Percentiles rank a stretch among this genome's conserved stretches.
phyloP scores from a whole-genome alignment of 2,329 filamentous ascomycete species.

The Tolypocladium ovalisporum region DNA sequence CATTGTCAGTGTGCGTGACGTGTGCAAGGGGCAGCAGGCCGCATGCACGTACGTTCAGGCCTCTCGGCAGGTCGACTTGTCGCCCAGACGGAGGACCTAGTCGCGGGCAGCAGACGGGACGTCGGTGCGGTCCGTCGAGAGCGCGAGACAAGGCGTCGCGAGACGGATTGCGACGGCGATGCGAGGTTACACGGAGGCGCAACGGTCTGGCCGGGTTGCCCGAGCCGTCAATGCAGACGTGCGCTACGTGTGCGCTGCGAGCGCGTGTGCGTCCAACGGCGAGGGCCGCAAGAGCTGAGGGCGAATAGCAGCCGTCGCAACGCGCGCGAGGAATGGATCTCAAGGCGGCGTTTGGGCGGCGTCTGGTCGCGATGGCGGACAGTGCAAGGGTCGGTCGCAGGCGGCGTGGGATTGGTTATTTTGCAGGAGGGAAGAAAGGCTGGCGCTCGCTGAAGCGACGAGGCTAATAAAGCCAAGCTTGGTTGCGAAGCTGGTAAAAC shows the following conservation, averaged over 20 bases:
- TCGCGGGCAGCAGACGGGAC: slow-evolving; percentile 1
- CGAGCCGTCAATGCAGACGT: slow-evolving; percentile 1
- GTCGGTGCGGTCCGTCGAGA: slow-evolving; percentile 2
- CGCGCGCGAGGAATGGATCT: slow-evolving; percentile 1
- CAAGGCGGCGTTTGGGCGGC: slow-evolving; percentile 7
- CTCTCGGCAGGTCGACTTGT: slow-evolving; percentile 4
- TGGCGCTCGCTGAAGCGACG: not conserved
- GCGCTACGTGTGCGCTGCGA: not conserved
- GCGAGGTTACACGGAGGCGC: slow-evolving; percentile 8
- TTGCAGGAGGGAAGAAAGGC: slow-evolving; percentile 9
- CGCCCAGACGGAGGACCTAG: not conserved
- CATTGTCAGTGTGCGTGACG: not conserved
- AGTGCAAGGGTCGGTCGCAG: slow-evolving; percentile 5
- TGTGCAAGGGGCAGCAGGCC: slow-evolving; percentile 1
- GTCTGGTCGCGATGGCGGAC: slow-evolving; percentile 5
- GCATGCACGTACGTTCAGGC: slow-evolving; percentile 7
- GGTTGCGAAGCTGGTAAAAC: not conserved
- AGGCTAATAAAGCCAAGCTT: slow-evolving; percentile 2
- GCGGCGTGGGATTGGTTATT: slow-evolving; percentile 1
- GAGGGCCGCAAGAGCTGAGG: not conserved
- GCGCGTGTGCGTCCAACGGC: not conserved
- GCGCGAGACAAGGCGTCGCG: slow-evolving; percentile 3
- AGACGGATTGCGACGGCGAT: slow-evolving; percentile 4
- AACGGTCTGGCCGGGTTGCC: slow-evolving; percentile 2
- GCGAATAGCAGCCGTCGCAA: not conserved